Base-by-base conservation (phyloP, 78 protist species). In the Dictyostelium firmibasis region DNA sequence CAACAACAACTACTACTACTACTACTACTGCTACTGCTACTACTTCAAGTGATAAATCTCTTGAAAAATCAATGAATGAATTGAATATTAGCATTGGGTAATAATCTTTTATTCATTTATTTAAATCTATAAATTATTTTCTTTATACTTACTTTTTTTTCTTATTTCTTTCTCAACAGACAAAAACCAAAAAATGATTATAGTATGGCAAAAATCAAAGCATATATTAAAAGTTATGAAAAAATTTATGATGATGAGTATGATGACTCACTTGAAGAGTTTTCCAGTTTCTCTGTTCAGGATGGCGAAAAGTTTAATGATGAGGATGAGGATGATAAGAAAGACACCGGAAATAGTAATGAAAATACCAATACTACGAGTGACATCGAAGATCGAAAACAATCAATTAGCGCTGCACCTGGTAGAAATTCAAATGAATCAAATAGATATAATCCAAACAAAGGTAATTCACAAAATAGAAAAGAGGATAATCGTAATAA, bases 231-330 rank as follows among this genome's bases (percentile, higher is more conserved):
- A 44, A 81, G 64, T 23, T 89, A 89, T 47, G 94, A 89, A 35
- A 9, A 3, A 31, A 69, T 81, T 64, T 89, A 89, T 35, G 87
- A 89, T 35, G 94, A 89, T 23, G 87, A 89, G 50, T 89, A 89
- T 70, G 94, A 89, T 33, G 94, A 89, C 35, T 89, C 94, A 3
- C 27, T 89, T 10, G 94, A 89, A 33, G 94, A 41, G 29, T 89
- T 89, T 70, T 33, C 64, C 0, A 62, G 87, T 23, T 72, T 89
- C 53, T 23, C 72, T 1, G 83, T 87, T 41, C 94, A 89, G 70
- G 94, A 89, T 69, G 94, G 94, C 35, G 94, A 89, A 57, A 67
- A 35, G 2, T 41, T 33, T n/a, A 60, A 41, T 67, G 60, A 60
- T 2, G 27, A 38, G 16, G 79, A 67, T 23, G 62, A 41, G 1